These are phyloP conservation scores for Viola pubescens DNA, from an alignment of 441 rosid species.

Conservation along the genomic window DNA sequence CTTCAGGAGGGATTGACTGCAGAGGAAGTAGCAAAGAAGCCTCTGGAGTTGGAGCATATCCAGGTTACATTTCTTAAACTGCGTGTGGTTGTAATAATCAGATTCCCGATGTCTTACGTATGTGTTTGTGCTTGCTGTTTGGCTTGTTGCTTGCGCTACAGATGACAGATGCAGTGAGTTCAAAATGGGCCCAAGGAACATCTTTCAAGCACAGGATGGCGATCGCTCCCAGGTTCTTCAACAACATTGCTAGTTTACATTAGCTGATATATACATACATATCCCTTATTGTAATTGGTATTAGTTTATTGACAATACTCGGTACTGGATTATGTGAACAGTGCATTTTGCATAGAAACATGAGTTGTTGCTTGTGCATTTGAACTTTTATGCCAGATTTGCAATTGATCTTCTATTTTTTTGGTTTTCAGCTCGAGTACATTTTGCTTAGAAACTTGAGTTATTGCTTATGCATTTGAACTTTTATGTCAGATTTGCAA, in stretches of 20 bases:
- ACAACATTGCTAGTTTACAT: too few relatives aligned
- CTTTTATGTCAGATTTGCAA: too few relatives aligned
- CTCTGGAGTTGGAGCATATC: constrained; percentile 66
- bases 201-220: constrained; percentile 93
- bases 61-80: constrained; percentile 53
- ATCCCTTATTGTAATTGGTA: too few relatives aligned
- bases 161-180: constrained; percentile 80
- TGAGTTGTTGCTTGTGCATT: too few relatives aligned
- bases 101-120: background rate
- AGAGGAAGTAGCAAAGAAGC: constrained; percentile 74
- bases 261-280: too few relatives aligned
- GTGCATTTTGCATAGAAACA: constrained; percentile 10
- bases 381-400: too few relatives aligned
- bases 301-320: too few relatives aligned
- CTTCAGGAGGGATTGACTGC: constrained; percentile 82
- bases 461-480: too few relatives aligned
- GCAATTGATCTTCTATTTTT: background rate
- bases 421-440: constrained; percentile 60
- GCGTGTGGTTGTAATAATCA: background rate
- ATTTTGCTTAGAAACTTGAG: too few relatives aligned
- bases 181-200: constrained; percentile 74
- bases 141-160: constrained; percentile 28
- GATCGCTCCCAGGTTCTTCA: constrained; percentile 80
- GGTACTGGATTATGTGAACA: constrained; percentile 7
- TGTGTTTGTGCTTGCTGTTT: constrained; percentile 5